Conservation (phyloP, 2,329 filamentous ascomycete genomes). For the Hypoxylon sp. region DNA sequence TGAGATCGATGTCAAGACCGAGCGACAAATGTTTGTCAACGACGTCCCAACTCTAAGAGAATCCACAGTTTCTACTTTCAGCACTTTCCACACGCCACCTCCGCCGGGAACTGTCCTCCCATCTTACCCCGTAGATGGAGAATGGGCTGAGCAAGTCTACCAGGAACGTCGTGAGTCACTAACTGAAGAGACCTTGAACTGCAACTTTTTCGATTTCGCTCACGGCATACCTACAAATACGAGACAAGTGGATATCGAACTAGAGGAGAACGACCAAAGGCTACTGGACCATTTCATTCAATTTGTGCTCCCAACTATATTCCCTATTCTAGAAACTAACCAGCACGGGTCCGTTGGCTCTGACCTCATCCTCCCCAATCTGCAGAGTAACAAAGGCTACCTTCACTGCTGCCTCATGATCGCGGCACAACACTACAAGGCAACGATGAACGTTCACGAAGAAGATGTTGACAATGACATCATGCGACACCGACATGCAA, state of each 20-base stretch:
- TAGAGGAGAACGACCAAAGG: constrained; percentile 89
- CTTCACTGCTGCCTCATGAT: constrained; percentile 96
- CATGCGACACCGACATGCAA: constrained; percentile 90
- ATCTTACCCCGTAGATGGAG: constrained; percentile 72
- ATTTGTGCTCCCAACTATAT: constrained; percentile 88
- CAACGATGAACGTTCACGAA: constrained; percentile 74
- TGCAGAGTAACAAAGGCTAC: constrained; percentile 93
- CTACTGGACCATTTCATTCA: constrained; percentile 93
- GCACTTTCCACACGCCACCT: constrained; percentile 86
- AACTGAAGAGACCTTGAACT: constrained; percentile 75
- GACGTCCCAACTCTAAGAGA: constrained; percentile 88
- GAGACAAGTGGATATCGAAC: constrained; percentile 80
- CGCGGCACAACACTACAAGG: constrained; percentile 91
- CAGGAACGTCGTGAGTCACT: constrained; percentile 78
- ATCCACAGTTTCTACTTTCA: constrained; percentile 92
- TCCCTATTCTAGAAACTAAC: constrained; percentile 91
- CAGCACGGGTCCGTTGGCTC: constrained; percentile 86
- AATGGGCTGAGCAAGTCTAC: constrained; percentile 80
- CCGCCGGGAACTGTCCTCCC: constrained; percentile 77
- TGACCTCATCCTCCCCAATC: constrained; percentile 86
- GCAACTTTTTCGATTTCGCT: constrained; percentile 87
- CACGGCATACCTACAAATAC: constrained; percentile 75
- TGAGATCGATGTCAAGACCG: constrained; percentile 96
- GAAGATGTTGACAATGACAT: constrained; percentile 91
- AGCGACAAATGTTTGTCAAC: constrained; percentile 93